Evolutionary conservation across 352 stramenopile species (phyloP).

Genomic region (Globisporangium orthogonon): DNA sequence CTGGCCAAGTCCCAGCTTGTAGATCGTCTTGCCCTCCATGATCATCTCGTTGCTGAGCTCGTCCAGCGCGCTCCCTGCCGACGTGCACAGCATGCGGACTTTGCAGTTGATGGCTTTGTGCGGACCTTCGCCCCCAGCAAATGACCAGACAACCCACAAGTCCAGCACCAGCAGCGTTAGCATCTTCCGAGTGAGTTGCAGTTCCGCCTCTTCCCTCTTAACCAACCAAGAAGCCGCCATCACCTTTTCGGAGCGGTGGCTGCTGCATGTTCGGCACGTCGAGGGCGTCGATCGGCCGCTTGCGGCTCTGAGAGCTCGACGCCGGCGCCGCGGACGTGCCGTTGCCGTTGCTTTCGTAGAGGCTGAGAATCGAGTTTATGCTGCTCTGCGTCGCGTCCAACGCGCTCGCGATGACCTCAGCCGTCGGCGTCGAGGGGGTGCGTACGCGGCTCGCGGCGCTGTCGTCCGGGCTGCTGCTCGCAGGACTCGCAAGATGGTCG

Average conservation of each 20-base stretch:
- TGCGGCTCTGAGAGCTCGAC: conserved; percentile 16
- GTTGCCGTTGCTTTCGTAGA: conserved; percentile 15
- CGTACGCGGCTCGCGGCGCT: background rate
- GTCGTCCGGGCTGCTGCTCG: background rate
- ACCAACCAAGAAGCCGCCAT: background rate
- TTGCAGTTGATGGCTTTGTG: conserved; percentile 86
- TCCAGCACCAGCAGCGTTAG: background rate
- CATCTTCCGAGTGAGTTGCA: too few relatives aligned
- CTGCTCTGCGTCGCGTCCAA: conserved; percentile 12
- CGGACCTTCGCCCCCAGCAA: conserved; percentile 25
- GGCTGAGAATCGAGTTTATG: conserved; percentile 9
- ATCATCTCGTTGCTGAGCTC: conserved; percentile 86
- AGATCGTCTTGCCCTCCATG: conserved; percentile 68
- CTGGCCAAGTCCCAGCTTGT: conserved; percentile 81
- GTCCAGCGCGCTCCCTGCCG: conserved; percentile 70
- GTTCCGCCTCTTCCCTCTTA: background rate
- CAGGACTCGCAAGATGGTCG: background rate
- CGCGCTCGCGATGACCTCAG: conserved; percentile 1
- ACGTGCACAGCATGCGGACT: conserved; percentile 78
- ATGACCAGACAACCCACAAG: background rate
- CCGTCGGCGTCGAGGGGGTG: background rate
- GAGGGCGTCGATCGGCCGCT: conserved; percentile 43
- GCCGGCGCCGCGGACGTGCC: conserved; percentile 4
- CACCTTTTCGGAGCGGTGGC: conserved; percentile 21
- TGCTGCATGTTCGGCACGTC: conserved; percentile 7